Evolutionary conservation across 306 rosid genomes (phyloP).

Genomic region (Urtica urens): DNA sequence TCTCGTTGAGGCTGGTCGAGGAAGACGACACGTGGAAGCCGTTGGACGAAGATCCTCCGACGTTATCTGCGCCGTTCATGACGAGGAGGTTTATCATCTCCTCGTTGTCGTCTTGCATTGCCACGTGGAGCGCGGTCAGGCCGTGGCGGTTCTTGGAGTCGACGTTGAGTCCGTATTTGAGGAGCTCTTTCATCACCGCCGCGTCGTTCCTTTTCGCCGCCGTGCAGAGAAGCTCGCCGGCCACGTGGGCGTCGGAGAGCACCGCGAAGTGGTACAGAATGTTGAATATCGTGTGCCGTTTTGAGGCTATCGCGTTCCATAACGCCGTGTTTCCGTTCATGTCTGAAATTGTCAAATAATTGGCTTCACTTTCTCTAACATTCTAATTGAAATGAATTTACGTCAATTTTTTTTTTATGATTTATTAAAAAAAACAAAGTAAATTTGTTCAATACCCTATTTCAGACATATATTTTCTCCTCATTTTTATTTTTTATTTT

Average conservation of each 20-base stretch:
- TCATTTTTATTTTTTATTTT: no score
- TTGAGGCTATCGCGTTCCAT: slow-evolving; percentile 66
- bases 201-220: slow-evolving; percentile 46
- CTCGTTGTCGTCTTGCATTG: slow-evolving; percentile 38
- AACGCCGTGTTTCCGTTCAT: slow-evolving; percentile 56
- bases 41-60: neutral
- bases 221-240: slow-evolving; percentile 48
- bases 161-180: slow-evolving; percentile 49
- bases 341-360: slow-evolving; percentile 30
- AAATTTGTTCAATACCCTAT: no score
- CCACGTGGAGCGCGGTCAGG: slow-evolving; percentile 38
- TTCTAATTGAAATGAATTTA: no score
- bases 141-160: slow-evolving; percentile 43
- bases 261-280: slow-evolving; percentile 40
- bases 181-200: slow-evolving; percentile 40
- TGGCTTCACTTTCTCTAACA: no score
- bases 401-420: no score
- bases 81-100: slow-evolving; percentile 57
- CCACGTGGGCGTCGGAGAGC: slow-evolving; percentile 37
- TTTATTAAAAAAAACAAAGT: no score
- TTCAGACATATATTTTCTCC: no score
- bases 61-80: slow-evolving; percentile 44
- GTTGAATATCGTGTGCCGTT: slow-evolving; percentile 51
- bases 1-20: slow-evolving; percentile 30
- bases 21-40: slow-evolving; percentile 17